Conservation (phyloP, 2,329 filamentous ascomycete genomes). For the Colletotrichum sp. region DNA sequence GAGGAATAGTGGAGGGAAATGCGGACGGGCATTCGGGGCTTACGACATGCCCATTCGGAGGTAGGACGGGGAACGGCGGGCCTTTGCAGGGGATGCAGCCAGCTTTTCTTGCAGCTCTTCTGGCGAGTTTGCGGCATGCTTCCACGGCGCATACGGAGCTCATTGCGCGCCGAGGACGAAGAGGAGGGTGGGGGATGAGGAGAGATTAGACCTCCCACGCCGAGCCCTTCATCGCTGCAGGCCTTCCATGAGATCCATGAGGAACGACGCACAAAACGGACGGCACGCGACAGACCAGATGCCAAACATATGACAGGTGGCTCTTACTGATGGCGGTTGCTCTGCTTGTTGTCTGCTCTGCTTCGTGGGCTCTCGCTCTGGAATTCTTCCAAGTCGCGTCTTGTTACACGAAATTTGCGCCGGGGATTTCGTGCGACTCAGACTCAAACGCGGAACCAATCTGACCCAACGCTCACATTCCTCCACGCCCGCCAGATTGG, state of each 20-base stretch:
- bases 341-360: background rate
- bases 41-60: slow-evolving; percentile 11
- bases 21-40: slow-evolving; percentile 13
- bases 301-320: background rate
- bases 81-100: background rate
- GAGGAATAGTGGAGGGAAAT: background rate
- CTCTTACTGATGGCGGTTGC: background rate
- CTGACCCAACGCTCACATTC: background rate
- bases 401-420: background rate
- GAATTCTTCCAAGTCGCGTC: background rate
- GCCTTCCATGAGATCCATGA: background rate
- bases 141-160: background rate
- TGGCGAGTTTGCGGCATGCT: background rate
- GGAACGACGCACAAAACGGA: background rate
- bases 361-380: background rate
- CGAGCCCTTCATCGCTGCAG: background rate
- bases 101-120: background rate
- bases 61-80: slow-evolving; percentile 8
- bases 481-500: background rate
- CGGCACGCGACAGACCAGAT: background rate
- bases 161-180: slow-evolving; percentile 6
- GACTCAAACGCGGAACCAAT: background rate
- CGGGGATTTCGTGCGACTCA: background rate
- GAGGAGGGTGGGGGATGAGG: background rate
- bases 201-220: slow-evolving; percentile 7